Percentiles rank a stretch among this genome's conserved stretches.
phyloP scores from a whole-genome alignment of 2,329 filamentous ascomycete species.

The Nemania sp. region DNA sequence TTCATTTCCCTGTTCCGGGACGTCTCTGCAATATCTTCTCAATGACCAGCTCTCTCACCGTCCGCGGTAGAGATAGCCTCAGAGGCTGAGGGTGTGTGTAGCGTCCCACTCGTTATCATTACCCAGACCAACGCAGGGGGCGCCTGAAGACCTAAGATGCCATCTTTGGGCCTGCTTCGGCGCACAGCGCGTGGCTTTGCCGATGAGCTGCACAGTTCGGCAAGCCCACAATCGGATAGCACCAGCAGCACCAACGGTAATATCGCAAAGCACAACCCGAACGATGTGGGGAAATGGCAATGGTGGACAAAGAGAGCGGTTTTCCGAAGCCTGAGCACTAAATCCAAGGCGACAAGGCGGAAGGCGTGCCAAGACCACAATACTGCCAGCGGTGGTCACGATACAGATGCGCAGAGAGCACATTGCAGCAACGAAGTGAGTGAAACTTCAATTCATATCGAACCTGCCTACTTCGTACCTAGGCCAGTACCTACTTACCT shows the following conservation, averaged over 20 bases:
- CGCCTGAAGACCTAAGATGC: constrained; percentile 27
- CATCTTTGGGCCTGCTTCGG: constrained; percentile 31
- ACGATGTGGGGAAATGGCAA: constrained; percentile 16
- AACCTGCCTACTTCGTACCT: neutral
- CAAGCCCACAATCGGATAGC: constrained; percentile 19
- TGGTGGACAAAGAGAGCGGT: constrained; percentile 25
- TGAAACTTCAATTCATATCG: constrained; percentile 8
- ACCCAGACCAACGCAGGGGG: constrained; percentile 19
- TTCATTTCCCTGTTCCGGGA: neutral
- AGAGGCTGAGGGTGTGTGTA: no score
- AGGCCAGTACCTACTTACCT: neutral
- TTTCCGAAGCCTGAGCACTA: constrained; percentile 32
- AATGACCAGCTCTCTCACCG: no score
- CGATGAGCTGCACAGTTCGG: constrained; percentile 28
- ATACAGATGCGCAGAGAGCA: constrained; percentile 9
- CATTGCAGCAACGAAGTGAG: constrained; percentile 14
- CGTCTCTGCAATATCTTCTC: neutral
- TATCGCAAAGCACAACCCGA: constrained; percentile 9
- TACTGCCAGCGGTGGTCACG: constrained; percentile 10
- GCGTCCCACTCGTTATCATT: constrained; percentile 25
- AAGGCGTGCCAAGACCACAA: neutral
- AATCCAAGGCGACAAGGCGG: constrained; percentile 29
- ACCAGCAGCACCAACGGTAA: neutral
- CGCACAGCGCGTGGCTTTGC: constrained; percentile 32
- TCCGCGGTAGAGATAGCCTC: no score